Base-by-base conservation (phyloP, 2,329 filamentous ascomycete genomes). In the Aschersonia sp. region DNA sequence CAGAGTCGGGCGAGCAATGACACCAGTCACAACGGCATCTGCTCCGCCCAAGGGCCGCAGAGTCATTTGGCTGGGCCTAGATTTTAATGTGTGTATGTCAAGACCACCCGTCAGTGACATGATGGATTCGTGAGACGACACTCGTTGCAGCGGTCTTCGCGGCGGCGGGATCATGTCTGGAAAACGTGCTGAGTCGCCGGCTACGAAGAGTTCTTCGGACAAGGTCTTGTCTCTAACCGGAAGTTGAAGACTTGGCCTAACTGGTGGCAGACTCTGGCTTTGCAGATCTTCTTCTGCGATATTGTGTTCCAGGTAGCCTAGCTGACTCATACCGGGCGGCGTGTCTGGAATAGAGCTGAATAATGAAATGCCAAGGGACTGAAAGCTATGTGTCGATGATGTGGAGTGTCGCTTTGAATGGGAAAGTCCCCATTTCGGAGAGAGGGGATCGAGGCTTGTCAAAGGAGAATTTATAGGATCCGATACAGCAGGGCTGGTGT, bases 31-130 rank as follows among this genome's bases (percentile, higher is more conserved):
- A 30, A 78, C 67, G 3, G 74, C 76, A 37, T 75, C 76, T 40
- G 70, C 69, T 48, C 69, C 70, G 49, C 73, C 77, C 30, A 76
- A 65, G 32, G 70, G 68, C 45, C 73, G 60, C 51, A 78, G 58
- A 29, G 81, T 77, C 49, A 92, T 74, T 56, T 94, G 86, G 35
- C 84, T 86, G 0, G 87, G 86, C 4, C 84, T 77, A 1, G 75
- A 73, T 56, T 83, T 81, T 5, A 94, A 71, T 0, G 84, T 88
- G 61, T 94, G 88, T 45, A 95, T 94, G 59, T 95, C 90, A 61
- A 95, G 82, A 2, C 88, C 88, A 4, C 87, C 88, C 0, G 82
- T 79, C 2, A 95, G 75, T 0, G 89, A 95, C 54, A 95, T 76
- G 51, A 95, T 81, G 14, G 87, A 94, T 60, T 95, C 89, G 55